Percentiles rank a stretch among this genome's conserved stretches.
These are phyloP conservation scores for Colletotrichum incanum DNA, from an alignment of 2,329 filamentous ascomycete species.

Conservation along the genomic window DNA sequence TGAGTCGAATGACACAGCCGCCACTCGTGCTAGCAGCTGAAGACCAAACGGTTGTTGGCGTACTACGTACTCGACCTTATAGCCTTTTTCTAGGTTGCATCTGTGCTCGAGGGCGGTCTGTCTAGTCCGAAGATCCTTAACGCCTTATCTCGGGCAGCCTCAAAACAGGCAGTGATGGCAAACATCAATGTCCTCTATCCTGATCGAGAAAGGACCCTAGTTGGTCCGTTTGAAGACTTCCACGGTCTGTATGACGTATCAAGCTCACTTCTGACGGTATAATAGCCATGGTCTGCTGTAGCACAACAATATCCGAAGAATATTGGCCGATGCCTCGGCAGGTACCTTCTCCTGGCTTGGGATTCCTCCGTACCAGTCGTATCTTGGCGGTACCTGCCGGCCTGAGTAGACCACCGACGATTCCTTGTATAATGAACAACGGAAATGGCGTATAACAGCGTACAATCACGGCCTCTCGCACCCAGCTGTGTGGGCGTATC, in stretches of 20 bases:
- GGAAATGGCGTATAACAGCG: neutral
- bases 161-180: neutral
- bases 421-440: constrained; percentile 13
- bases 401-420: neutral
- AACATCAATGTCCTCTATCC: too few relatives aligned
- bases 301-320: constrained; percentile 27
- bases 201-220: neutral
- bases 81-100: neutral
- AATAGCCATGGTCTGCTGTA: constrained; percentile 7
- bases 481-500: constrained; percentile 32
- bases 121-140: neutral
- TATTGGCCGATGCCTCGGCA: constrained; percentile 1
- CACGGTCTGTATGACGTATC: neutral
- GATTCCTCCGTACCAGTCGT: neutral
- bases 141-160: neutral
- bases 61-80: neutral
- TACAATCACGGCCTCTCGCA: constrained; percentile 31
- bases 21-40: neutral
- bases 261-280: neutral
- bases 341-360: constrained; percentile 26
- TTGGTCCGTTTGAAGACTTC: neutral
- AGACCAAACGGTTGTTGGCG: neutral
- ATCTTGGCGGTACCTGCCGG: neutral
- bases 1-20: neutral
- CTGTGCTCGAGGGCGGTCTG: neutral